Evolutionary conservation across 768 basidiomycete genomes (phyloP).

Genomic region (Lentinus tigrinus): DNA sequence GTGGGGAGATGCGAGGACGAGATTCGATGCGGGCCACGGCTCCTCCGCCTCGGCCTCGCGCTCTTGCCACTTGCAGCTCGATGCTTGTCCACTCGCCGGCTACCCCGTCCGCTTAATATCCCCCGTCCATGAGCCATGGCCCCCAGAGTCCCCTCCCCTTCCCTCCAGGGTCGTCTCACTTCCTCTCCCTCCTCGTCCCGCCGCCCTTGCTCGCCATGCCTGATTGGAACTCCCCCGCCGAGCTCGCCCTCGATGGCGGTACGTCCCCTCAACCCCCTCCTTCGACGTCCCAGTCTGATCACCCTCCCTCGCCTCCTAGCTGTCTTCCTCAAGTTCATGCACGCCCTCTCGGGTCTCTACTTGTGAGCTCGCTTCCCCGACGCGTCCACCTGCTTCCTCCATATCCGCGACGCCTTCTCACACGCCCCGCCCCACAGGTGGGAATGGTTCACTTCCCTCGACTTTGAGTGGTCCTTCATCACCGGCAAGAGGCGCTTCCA

Average conservation of each 20-base stretch:
- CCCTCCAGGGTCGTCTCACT: conserved; percentile 9
- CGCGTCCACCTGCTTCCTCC: neutral
- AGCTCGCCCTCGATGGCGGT: conserved; percentile 39
- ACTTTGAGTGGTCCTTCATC: conserved; percentile 43
- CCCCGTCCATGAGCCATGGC: neutral
- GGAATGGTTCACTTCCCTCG: conserved; percentile 41
- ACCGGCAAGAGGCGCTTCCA: conserved; percentile 41
- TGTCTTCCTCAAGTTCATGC: conserved; percentile 41
- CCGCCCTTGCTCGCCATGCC: neutral
- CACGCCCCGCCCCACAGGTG: conserved; percentile 32
- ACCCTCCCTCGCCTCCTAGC: conserved; percentile 24
- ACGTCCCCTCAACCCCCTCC: conserved; percentile 12
- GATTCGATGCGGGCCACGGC: too few species aligned
- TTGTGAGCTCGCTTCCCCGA: conserved; percentile 27
- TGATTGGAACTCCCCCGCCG: conserved; percentile 38
- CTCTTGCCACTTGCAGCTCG: neutral
- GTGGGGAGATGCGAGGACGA: neutral
- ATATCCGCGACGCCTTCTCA: neutral
- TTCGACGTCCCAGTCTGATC: neutral
- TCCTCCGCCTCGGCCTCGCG: too few species aligned
- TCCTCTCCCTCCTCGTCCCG: neutral
- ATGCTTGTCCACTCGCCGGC: too few species aligned
- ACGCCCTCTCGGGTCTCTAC: conserved; percentile 42
- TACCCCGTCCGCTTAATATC: conserved; percentile 10
- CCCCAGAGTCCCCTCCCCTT: conserved; percentile 8